Percentiles rank a stretch among this genome's conserved stretches.
Evolutionary conservation across 108 stramenopile genomes (phyloP).

Genomic region (Nitzschia sp.): DNA sequence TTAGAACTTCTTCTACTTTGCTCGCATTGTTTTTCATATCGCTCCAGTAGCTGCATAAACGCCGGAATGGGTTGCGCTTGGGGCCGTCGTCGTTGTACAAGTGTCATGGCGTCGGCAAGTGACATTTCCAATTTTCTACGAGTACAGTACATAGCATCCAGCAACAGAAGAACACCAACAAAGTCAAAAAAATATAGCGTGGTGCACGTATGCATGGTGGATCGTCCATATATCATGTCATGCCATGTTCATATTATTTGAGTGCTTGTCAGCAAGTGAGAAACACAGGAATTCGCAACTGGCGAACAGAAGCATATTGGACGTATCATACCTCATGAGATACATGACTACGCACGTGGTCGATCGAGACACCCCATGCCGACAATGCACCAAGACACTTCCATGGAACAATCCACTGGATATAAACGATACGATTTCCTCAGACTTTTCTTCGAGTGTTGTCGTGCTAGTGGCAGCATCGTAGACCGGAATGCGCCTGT

Average conservation of each 20-base stretch:
- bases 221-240: not conserved
- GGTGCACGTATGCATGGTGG: no score
- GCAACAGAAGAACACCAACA: not conserved
- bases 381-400: constrained; percentile 80
- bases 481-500: constrained; percentile 73
- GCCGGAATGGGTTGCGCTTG: constrained; percentile 67
- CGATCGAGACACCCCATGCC: constrained; percentile 66
- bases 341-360: constrained; percentile 64
- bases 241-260: not conserved
- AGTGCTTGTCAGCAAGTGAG: not conserved
- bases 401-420: constrained; percentile 69
- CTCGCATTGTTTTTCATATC: constrained; percentile 51
- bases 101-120: constrained; percentile 40
- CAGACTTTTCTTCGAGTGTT: constrained; percentile 41
- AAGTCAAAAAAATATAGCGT: no score
- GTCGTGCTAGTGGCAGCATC: constrained; percentile 56
- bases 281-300: not conserved
- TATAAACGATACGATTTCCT: constrained; percentile 59
- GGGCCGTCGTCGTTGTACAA: constrained; percentile 56
- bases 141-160: not conserved
- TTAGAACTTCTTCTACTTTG: no score
- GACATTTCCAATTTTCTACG: constrained; percentile 54
- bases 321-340: constrained; percentile 69
- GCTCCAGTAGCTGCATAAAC: constrained; percentile 51
- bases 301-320: no score